phyloP scores from a whole-genome alignment of 1,284 basidiomycete species.

The Mycocalia duriaeana region DNA sequence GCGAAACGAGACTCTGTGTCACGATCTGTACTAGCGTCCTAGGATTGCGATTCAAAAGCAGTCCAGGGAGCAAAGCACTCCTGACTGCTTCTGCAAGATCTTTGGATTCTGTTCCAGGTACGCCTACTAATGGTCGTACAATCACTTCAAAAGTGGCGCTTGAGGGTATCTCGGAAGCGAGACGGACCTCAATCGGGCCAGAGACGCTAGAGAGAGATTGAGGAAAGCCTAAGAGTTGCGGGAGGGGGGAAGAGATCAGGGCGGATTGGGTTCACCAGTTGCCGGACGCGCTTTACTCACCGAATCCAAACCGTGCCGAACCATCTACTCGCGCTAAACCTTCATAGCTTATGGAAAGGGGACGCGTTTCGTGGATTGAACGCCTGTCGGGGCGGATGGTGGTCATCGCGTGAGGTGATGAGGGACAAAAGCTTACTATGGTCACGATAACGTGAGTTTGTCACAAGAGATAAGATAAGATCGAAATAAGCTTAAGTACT shows the following conservation, averaged over 20 bases:
- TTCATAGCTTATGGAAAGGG: slow-evolving; percentile 32
- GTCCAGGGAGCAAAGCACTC: slow-evolving; percentile 48
- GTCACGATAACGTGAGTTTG: neutral
- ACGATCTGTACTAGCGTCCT: slow-evolving; percentile 68
- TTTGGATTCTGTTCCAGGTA: slow-evolving; percentile 66
- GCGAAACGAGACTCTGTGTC: slow-evolving; percentile 49
- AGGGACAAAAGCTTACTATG: neutral
- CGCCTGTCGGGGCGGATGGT: slow-evolving; percentile 16
- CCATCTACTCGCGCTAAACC: slow-evolving; percentile 57
- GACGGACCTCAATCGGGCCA: slow-evolving; percentile 71
- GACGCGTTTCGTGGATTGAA: slow-evolving; percentile 13
- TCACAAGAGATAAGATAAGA: neutral
- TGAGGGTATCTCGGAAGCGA: slow-evolving; percentile 62
- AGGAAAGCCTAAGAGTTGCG: slow-evolving; percentile 47
- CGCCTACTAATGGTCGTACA: slow-evolving; percentile 59
- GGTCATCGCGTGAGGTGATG: slow-evolving; percentile 8
- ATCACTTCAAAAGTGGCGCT: slow-evolving; percentile 67
- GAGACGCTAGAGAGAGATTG: slow-evolving; percentile 61
- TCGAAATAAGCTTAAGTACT: too few relatives aligned
- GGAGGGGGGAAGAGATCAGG: slow-evolving; percentile 1
- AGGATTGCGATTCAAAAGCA: slow-evolving; percentile 61
- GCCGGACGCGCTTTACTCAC: slow-evolving; percentile 25
- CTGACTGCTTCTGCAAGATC: slow-evolving; percentile 47
- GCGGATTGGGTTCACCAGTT: neutral
- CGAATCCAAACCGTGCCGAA: slow-evolving; percentile 62